Conservation (phyloP, 306 rosid species). For the Citrullus colocynthis region DNA sequence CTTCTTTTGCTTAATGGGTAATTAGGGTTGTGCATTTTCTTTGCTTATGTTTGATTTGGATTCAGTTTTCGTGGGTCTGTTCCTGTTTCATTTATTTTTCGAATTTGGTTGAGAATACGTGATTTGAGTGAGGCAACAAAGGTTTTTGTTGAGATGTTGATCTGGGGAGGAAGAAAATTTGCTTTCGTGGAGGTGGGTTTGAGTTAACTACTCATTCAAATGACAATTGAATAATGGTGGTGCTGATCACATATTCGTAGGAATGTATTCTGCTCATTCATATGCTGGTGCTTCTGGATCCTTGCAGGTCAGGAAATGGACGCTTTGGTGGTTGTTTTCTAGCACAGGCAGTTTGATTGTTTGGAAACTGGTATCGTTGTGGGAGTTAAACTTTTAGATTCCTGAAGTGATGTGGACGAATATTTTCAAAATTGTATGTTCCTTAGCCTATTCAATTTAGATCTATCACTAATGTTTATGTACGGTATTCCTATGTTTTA, state of each 20-base stretch:
- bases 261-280: neutral
- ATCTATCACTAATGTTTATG: neutral
- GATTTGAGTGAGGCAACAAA: neutral
- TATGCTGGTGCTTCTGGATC: neutral
- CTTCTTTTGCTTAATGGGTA: neutral
- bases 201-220: neutral
- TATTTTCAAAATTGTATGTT: constrained; percentile 38
- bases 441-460: neutral
- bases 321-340: neutral
- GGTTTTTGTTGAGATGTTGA: neutral
- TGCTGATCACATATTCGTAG: neutral
- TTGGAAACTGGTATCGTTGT: constrained; percentile 2
- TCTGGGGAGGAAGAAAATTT: neutral
- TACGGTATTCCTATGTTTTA: neutral
- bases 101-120: neutral
- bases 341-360: neutral
- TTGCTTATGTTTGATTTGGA: neutral
- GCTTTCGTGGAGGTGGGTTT: neutral
- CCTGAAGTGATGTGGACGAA: constrained; percentile 40
- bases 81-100: neutral
- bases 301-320: constrained; percentile 1
- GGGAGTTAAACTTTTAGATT: neutral
- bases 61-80: neutral
- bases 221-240: neutral
- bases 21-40: constrained; percentile 2